These are phyloP conservation scores for Aureobasidium namibiae DNA, from an alignment of 2,329 filamentous ascomycete species.

Conservation along the genomic window DNA sequence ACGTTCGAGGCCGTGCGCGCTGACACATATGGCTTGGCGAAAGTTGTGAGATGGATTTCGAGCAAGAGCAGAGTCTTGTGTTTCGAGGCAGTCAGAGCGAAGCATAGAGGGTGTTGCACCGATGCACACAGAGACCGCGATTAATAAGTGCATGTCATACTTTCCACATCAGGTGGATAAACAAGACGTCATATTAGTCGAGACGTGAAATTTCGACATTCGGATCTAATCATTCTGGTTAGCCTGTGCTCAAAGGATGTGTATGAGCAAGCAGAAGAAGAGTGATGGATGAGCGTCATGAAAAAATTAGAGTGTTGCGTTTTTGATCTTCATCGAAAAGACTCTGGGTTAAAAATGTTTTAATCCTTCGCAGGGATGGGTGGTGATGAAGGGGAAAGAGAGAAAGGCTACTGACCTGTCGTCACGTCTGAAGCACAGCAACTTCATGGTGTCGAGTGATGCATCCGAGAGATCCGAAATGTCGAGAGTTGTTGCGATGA, in stretches of 20 bases:
- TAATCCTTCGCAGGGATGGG: conserved; percentile 6
- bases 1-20: neutral
- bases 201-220: neutral
- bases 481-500: neutral
- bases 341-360: conserved; percentile 11
- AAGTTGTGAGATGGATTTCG: neutral
- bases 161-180: neutral
- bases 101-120: neutral
- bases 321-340: conserved; percentile 11
- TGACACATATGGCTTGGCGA: neutral
- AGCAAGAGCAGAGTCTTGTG: neutral
- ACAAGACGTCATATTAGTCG: neutral
- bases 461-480: too few species aligned
- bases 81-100: neutral
- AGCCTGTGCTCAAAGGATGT: neutral
- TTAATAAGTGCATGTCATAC: neutral
- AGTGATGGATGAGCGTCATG: conserved; percentile 3
- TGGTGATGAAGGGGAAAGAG: neutral
- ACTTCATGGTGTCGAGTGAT: neutral
- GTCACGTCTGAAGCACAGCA: neutral
- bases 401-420: neutral
- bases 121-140: neutral
- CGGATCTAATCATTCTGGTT: neutral
- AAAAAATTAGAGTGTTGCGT: conserved; percentile 13
- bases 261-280: neutral